phyloP scores from a whole-genome alignment of 1,284 basidiomycete species.

The Apiotrichum akiyoshidainum region DNA sequence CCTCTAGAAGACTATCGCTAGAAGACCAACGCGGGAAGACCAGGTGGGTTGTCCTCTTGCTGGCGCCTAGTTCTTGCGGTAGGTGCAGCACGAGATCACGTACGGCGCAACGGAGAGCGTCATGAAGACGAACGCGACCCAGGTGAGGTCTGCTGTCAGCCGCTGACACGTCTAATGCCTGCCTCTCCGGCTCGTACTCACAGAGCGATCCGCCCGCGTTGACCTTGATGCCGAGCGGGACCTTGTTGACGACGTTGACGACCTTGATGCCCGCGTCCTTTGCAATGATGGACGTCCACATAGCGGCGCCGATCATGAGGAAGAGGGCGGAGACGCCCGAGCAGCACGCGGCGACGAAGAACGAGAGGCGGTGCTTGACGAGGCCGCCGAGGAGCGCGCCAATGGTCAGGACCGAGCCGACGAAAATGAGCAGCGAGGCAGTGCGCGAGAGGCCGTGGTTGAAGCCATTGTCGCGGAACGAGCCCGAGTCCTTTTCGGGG shows the following conservation, averaged over 20 bases:
- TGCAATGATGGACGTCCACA: slow-evolving; percentile 48
- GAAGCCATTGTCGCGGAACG: slow-evolving; percentile 38
- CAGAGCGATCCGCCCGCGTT: slow-evolving; percentile 41
- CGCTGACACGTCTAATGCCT: too few relatives aligned
- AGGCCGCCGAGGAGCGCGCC: slow-evolving; percentile 45
- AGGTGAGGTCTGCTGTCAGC: slow-evolving; percentile 39
- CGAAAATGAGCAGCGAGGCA: slow-evolving; percentile 45
- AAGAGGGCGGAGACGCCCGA: slow-evolving; percentile 33
- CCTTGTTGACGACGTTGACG: slow-evolving; percentile 35
- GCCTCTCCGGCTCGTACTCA: slow-evolving; percentile 25
- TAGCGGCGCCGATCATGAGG: slow-evolving; percentile 45
- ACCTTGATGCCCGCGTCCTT: slow-evolving; percentile 40
- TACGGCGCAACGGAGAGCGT: slow-evolving; percentile 47
- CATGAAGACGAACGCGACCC: slow-evolving; percentile 49
- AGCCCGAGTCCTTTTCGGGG: slow-evolving; percentile 16
- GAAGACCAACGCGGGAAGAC: too few relatives aligned
- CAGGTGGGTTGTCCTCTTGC: too few relatives aligned
- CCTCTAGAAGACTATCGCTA: too few relatives aligned
- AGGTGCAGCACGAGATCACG: slow-evolving; percentile 48
- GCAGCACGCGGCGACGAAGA: slow-evolving; percentile 45
- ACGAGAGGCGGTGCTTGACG: slow-evolving; percentile 42
- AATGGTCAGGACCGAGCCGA: slow-evolving; percentile 38
- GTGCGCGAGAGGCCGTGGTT: slow-evolving; percentile 37
- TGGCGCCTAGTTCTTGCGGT: slow-evolving; percentile 22
- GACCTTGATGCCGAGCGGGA: slow-evolving; percentile 38